These are phyloP conservation scores for Camelina hispida DNA, from an alignment of 345 rosid species.

Conservation along the genomic window DNA sequence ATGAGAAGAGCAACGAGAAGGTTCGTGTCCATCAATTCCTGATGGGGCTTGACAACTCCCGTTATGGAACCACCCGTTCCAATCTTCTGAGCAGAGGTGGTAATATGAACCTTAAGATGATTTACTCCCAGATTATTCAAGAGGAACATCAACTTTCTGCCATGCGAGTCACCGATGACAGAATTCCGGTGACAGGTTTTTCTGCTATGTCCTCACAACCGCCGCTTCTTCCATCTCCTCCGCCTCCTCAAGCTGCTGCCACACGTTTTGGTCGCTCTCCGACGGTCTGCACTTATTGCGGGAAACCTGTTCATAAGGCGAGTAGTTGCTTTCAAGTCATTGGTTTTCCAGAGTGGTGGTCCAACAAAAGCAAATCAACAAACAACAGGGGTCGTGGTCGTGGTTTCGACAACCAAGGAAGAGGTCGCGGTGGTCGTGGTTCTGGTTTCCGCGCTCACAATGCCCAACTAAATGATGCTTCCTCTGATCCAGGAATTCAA, in stretches of 20 bases:
- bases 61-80: background rate
- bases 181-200: background rate
- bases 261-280: background rate
- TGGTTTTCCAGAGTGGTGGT: background rate
- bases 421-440: background rate
- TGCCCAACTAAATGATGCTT: no score
- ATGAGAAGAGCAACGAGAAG: background rate
- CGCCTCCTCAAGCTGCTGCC: background rate
- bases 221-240: background rate
- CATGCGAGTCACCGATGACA: background rate
- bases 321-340: background rate
- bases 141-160: background rate
- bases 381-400: background rate
- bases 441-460: background rate
- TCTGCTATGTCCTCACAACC: no score
- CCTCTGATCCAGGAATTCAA: background rate
- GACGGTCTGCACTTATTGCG: background rate
- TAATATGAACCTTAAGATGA: fast-evolving
- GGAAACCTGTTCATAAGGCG: background rate
- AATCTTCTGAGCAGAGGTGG: background rate
- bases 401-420: background rate
- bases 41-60: background rate
- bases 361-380: no score
- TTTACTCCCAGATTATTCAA: background rate
- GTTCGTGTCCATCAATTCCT: background rate